phyloP scores from a whole-genome alignment of 2,329 filamentous ascomycete species.

The Pyrenochaeta sp. region DNA sequence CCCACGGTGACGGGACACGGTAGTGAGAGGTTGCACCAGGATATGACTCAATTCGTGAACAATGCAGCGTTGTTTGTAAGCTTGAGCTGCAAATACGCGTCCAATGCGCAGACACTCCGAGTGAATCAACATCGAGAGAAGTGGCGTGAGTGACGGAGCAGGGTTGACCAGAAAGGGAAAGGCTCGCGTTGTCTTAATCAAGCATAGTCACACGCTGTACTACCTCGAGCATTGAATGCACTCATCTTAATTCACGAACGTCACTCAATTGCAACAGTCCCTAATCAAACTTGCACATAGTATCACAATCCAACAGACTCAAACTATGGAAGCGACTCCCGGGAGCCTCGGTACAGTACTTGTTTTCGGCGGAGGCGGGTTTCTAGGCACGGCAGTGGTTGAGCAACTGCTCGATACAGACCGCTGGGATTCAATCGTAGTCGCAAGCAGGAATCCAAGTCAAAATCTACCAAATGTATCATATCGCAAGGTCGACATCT shows the following conservation, averaged over 20 bases:
- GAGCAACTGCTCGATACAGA: conserved; percentile 2
- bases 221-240: not conserved
- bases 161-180: not conserved
- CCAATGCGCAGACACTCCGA: too few relatives aligned
- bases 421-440: not conserved
- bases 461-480: not conserved
- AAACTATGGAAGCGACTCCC: not conserved
- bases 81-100: too few relatives aligned
- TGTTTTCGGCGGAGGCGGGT: conserved; percentile 9
- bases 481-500: conserved; percentile 5
- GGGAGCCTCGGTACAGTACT: conserved; percentile 2
- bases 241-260: not conserved
- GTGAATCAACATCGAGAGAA: too few relatives aligned
- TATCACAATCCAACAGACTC: not conserved
- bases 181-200: not conserved
- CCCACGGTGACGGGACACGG: too few relatives aligned
- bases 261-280: not conserved
- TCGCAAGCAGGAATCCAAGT: conserved; percentile 1
- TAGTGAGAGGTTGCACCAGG: not conserved
- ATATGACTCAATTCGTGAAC: not conserved
- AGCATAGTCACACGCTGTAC: not conserved
- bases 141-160: not conserved
- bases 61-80: too few relatives aligned
- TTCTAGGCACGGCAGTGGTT: conserved; percentile 5
- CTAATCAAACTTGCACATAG: not conserved